Conservation (phyloP, 1,284 basidiomycete genomes). For the Trichosporon faecale region DNA sequence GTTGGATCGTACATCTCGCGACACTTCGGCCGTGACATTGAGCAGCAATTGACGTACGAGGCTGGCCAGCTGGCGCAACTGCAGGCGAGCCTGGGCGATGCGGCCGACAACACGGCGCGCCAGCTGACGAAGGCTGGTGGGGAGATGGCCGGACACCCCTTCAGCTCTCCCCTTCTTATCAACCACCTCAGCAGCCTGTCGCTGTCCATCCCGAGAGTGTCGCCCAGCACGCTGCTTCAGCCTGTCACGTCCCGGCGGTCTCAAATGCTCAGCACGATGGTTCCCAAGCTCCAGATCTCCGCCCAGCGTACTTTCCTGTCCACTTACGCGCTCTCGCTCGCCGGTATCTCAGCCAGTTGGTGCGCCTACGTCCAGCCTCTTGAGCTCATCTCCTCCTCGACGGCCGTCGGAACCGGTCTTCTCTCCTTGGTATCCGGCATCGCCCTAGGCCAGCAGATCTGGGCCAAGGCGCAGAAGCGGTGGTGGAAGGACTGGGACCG, state of each 20-base stretch:
- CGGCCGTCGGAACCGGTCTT: constrained; percentile 63
- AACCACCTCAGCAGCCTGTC: constrained; percentile 61
- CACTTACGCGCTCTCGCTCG: constrained; percentile 40
- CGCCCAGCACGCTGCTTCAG: constrained; percentile 57
- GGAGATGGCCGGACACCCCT: constrained; percentile 53
- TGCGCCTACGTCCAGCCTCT: constrained; percentile 38
- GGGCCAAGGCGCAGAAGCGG: constrained; percentile 65
- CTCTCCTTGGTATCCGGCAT: constrained; percentile 59
- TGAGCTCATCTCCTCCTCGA: constrained; percentile 41
- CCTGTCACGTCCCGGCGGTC: constrained; percentile 61
- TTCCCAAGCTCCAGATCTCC: constrained; percentile 62
- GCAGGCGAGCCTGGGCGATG: constrained; percentile 57
- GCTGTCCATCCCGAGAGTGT: constrained; percentile 58
- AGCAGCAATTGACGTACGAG: constrained; percentile 69
- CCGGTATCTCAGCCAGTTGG: constrained; percentile 54
- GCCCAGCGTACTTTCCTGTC: constrained; percentile 64
- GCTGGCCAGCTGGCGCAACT: constrained; percentile 63
- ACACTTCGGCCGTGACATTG: constrained; percentile 65
- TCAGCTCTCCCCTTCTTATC: constrained; percentile 64
- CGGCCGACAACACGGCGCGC: constrained; percentile 51
- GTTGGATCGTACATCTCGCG: constrained; percentile 59
- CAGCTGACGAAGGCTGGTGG: constrained; percentile 26
- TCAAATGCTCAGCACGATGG: constrained; percentile 61
- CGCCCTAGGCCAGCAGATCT: constrained; percentile 65
- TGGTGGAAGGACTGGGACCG: constrained; percentile 74